phyloP scores from a whole-genome alignment of 2,329 filamentous ascomycete genomes.

The Colletotrichum sansevieriae region DNA sequence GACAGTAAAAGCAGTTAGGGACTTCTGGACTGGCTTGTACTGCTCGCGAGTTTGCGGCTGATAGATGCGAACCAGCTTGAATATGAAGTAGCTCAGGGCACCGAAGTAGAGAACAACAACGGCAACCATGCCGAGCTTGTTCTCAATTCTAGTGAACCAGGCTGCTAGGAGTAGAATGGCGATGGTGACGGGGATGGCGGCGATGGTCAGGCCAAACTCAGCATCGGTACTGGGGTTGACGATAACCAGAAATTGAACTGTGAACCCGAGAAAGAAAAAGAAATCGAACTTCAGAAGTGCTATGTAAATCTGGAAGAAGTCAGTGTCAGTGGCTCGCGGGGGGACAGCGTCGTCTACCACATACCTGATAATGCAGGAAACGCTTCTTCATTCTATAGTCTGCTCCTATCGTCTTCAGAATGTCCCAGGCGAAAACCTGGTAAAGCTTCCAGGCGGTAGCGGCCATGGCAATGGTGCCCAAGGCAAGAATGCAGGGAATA shows the following conservation, averaged over 20 bases:
- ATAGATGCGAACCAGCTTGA: constrained; percentile 98
- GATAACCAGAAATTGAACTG: constrained; percentile 96
- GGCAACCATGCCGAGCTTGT: constrained; percentile 79
- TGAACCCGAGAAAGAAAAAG: constrained; percentile 99
- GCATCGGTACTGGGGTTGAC: constrained; percentile 77
- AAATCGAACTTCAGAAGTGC: constrained; percentile 98
- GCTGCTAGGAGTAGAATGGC: constrained; percentile 87
- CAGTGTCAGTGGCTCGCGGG: neutral
- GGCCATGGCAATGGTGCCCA: constrained; percentile 79
- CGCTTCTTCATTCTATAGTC: constrained; percentile 97
- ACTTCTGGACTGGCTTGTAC: constrained; percentile 85
- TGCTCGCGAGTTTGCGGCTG: constrained; percentile 67
- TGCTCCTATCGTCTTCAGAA: constrained; percentile 98
- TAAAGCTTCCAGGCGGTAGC: constrained; percentile 95
- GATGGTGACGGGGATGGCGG: constrained; percentile 92
- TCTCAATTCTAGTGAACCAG: constrained; percentile 87
- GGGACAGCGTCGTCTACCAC: constrained; percentile 42
- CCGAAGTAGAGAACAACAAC: constrained; percentile 90
- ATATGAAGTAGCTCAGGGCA: constrained; percentile 94
- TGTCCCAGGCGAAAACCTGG: constrained; percentile 98
- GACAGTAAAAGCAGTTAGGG: constrained; percentile 92
- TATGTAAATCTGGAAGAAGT: constrained; percentile 83
- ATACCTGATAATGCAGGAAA: constrained; percentile 95
- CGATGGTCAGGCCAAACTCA: constrained; percentile 89
- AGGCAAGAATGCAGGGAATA: constrained; percentile 85